Base-by-base conservation (phyloP, 2,329 filamentous ascomycete species). In the Xylariaceae sp. region DNA sequence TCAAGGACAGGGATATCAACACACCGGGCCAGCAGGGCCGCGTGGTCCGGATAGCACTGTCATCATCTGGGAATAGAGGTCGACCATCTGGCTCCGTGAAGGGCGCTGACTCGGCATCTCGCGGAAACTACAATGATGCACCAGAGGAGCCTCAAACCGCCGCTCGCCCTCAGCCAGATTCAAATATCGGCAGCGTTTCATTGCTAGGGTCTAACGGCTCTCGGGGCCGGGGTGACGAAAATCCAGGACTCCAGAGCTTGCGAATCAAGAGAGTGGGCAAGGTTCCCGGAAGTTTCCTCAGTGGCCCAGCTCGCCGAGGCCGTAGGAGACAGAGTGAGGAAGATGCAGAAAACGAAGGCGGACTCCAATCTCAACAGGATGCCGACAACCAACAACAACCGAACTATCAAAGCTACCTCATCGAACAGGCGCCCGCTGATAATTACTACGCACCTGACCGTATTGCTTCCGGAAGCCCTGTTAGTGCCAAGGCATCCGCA, bases 181-280 rank as follows among this genome's bases (percentile, higher is more conserved):
- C 73, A 26, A 75, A 73, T 57, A 73, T 78, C 46, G 77, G 77
- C 39, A 84, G 79, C 62, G 75, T 77, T 51, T 79, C 79, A 47
- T 75, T 79, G 65, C 75, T 79, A 57, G 68, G 74, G 39, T 75
- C 80, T 3, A 80, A 79, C 2, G 72, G 75, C 43, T 74, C 74
- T 37, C 74, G 76, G 48, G 75, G 71, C 12, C 75, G 78, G 37
- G 76, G 78, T 48, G 83, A 83, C 2, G 86, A 91, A 29, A 84
- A 87, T 35, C 72, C 74, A 35, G 85, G 81, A 11, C 73, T 83
- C 1, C 87, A 89, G 57, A 85, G 86, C 63, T 90, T 91, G 77
- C 81, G 89, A 4, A 76, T 91, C 55, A 92, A 91, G 72, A 79
- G 88, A 57, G 81, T 89, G 11, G 86, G 86, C 12, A 88, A 89